Percentiles rank a stretch among this genome's conserved stretches.
phyloP scores from a whole-genome alignment of 768 basidiomycete genomes.

The Naematelia encephala region DNA sequence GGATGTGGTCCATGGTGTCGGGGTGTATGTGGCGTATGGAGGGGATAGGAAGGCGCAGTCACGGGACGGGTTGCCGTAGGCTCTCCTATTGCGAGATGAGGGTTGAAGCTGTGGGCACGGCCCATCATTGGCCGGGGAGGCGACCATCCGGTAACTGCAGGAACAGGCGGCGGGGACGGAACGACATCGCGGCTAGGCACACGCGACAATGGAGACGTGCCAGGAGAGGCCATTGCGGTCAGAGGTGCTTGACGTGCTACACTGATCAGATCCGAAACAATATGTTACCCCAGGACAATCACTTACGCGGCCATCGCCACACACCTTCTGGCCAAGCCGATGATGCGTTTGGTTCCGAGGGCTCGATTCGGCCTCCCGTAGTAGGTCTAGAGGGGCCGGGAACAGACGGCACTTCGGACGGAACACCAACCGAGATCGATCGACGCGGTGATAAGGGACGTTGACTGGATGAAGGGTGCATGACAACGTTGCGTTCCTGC shows the following conservation, averaged over 20 bases:
- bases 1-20: not conserved
- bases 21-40: not conserved
- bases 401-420: not conserved
- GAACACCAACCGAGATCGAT: not conserved
- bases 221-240: not conserved
- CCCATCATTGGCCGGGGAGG: not conserved
- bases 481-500: slow-evolving; percentile 81
- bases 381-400: not conserved
- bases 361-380: not conserved
- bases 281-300: not conserved
- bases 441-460: not conserved
- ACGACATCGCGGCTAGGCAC: not conserved
- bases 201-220: not conserved
- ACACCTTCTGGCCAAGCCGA: slow-evolving; percentile 7
- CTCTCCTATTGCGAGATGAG: not conserved
- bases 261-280: not conserved
- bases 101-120: not conserved
- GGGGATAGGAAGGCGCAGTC: not conserved
- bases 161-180: not conserved
- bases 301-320: slow-evolving; percentile 12
- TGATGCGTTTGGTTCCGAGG: not conserved
- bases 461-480: slow-evolving; percentile 59
- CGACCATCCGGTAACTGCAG: not conserved
- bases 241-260: not conserved
- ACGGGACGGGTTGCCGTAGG: not conserved